Conservation (phyloP, 2,329 filamentous ascomycete species). For the Didymosphaeria variabile region DNA sequence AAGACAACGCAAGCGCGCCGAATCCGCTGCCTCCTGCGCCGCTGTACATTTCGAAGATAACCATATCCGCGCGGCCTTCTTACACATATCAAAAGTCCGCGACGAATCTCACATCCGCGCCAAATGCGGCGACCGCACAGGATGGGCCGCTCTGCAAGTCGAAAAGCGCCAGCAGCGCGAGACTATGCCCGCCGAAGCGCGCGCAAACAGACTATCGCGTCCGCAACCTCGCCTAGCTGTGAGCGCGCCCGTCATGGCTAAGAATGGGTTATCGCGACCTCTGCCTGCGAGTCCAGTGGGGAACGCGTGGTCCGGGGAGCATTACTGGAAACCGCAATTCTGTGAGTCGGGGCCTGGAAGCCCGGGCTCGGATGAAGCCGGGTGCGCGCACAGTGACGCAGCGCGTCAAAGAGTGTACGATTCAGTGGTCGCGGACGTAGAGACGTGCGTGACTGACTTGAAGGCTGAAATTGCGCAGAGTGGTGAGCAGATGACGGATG, state of each 20-base stretch:
- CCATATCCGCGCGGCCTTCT: neutral
- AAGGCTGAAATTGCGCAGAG: neutral
- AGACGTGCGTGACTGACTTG: neutral
- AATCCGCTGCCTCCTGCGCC: neutral
- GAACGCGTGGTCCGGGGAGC: constrained; percentile 17
- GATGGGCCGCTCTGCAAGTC: neutral
- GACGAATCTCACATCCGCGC: neutral
- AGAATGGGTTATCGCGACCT: neutral
- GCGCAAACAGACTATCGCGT: neutral
- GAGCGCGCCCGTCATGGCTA: neutral
- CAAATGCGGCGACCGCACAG: neutral
- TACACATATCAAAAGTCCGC: neutral
- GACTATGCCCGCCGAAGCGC: neutral
- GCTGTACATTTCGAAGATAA: neutral
- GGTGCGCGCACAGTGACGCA: neutral
- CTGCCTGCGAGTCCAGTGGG: constrained; percentile 10
- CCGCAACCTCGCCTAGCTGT: constrained; percentile 2
- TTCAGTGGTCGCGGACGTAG: neutral
- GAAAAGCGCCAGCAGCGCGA: constrained; percentile 3
- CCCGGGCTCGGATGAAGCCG: neutral
- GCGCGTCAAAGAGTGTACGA: neutral
- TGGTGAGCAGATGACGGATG: neutral
- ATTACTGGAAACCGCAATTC: constrained; percentile 17
- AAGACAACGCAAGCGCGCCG: neutral
- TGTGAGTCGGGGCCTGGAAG: neutral